Evolutionary conservation across 306 rosid genomes (phyloP).

Genomic region (Hippophae gyantsensis): DNA sequence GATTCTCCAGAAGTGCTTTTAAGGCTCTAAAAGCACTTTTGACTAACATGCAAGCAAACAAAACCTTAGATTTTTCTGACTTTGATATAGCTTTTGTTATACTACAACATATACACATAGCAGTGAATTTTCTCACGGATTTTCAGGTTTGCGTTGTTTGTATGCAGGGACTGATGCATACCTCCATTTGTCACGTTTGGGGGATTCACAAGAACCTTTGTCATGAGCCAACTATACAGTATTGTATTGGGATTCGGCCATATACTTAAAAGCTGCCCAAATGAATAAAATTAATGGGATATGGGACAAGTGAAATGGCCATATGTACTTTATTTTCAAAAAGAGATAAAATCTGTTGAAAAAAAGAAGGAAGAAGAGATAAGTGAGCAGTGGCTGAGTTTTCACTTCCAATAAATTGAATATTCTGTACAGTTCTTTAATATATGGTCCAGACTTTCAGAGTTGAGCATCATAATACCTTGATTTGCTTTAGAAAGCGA

Average conservation of each 20-base stretch:
- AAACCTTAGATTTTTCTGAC: not conserved
- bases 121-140: not conserved
- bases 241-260: not conserved
- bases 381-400: no score
- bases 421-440: no score
- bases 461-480: no score
- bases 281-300: slow-evolving; percentile 7
- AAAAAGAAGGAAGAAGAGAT: no score
- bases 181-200: slow-evolving; percentile 84
- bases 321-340: no score
- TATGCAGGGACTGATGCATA: slow-evolving; percentile 80
- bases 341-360: no score
- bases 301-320: not conserved
- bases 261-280: not conserved
- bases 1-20: no score
- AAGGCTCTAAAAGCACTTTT: not conserved
- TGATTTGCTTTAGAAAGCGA: no score
- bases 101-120: not conserved
- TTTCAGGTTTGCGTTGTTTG: not conserved
- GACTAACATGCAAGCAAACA: not conserved
- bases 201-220: slow-evolving; percentile 87
- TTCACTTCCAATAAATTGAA: no score
- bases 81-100: not conserved
- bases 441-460: no score
- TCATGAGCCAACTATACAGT: slow-evolving; percentile 25